Percentiles rank a stretch among this genome's conserved stretches.
These are phyloP conservation scores for Phytopythium delawarense DNA, from an alignment of 352 stramenopile species.

Conservation along the genomic window DNA sequence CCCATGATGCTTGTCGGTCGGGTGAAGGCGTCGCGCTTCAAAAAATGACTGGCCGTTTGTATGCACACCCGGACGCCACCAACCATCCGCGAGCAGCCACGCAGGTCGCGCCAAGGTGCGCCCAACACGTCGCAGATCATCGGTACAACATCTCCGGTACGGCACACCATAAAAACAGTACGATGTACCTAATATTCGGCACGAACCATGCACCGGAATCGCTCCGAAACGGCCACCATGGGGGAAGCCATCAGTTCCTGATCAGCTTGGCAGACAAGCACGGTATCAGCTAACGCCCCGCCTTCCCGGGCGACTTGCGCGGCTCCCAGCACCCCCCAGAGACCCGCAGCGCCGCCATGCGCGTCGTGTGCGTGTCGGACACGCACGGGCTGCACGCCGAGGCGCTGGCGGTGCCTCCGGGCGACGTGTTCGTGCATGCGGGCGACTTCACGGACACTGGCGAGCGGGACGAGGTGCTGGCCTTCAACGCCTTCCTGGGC, in stretches of 20 bases:
- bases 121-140: not conserved
- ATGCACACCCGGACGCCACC: not conserved
- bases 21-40: not conserved
- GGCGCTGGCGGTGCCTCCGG: conserved; percentile 61
- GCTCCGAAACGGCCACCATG: too few relatives aligned
- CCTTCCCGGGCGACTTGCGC: too few relatives aligned
- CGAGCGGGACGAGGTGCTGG: conserved; percentile 49
- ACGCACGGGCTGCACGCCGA: conserved; percentile 67
- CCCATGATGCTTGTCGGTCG: not conserved
- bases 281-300: too few relatives aligned
- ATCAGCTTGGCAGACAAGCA: too few relatives aligned
- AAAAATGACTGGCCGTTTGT: not conserved
- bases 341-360: conserved; percentile 19
- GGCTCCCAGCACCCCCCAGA: not conserved
- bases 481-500: conserved; percentile 69
- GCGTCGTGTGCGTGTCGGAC: conserved; percentile 73
- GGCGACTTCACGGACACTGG: conserved; percentile 87
- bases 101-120: not conserved
- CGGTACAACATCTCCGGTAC: not conserved
- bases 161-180: not conserved
- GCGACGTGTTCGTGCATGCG: conserved; percentile 87
- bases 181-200: not conserved
- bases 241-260: not conserved
- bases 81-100: not conserved
- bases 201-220: not conserved